Evolutionary conservation across 192 early-diverging fungal species (phyloP).

Genomic region (Entophlyctis luteolus): DNA sequence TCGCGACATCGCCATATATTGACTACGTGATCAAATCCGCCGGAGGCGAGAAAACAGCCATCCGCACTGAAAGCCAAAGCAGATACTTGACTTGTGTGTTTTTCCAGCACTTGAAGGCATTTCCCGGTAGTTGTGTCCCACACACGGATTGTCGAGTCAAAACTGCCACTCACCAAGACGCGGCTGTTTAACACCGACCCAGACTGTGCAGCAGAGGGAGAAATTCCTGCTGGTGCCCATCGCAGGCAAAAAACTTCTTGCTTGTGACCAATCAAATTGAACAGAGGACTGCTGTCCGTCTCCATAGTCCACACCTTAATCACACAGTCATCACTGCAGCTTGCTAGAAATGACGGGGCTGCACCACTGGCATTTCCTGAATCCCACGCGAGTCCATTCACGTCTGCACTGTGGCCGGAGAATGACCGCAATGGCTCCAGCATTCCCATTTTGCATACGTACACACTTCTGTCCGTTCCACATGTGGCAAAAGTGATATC

Average conservation of each 20-base stretch:
- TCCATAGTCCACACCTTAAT: conserved; percentile 72
- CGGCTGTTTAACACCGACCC: conserved; percentile 11
- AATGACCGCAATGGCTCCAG: conserved; percentile 68
- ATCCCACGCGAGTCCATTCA: conserved; percentile 77
- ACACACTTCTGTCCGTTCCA: conserved; percentile 74
- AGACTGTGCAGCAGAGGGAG: conserved; percentile 36
- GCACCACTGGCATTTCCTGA: too few relatives aligned
- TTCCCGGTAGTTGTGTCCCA: conserved; percentile 76
- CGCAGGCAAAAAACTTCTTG: conserved; percentile 74
- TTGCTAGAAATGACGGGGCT: conserved; percentile 60
- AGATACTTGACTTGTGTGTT: conserved; percentile 68
- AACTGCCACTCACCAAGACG: conserved; percentile 54
- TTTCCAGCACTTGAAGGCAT: conserved; percentile 65
- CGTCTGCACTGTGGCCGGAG: conserved; percentile 74
- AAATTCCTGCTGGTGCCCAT: conserved; percentile 75
- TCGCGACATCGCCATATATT: conserved; percentile 65
- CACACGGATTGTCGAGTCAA: conserved; percentile 76
- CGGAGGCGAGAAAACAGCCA: conserved; percentile 69
- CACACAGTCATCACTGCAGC: conserved; percentile 73
- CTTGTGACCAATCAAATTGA: conserved; percentile 59
- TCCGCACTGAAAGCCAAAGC: conserved; percentile 74
- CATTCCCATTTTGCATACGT: conserved; percentile 71
- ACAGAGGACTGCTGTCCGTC: conserved; percentile 46
- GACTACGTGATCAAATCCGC: conserved; percentile 72
- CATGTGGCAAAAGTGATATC: conserved; percentile 86